Base-by-base conservation (phyloP, 108 stramenopile species). In the Pseudonitzschia pungens region DNA sequence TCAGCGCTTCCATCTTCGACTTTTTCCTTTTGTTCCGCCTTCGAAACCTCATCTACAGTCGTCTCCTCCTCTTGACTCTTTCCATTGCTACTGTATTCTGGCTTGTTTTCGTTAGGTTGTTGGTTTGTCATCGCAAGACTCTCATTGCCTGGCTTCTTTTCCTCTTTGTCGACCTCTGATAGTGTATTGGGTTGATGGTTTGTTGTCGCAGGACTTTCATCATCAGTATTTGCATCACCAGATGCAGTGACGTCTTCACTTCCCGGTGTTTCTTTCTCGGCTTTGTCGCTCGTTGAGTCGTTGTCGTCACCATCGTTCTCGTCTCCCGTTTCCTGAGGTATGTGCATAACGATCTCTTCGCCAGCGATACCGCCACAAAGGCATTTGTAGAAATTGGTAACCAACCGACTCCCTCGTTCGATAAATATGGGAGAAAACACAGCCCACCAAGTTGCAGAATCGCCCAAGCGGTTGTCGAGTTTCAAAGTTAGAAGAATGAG, bases 391-490 rank as follows among this genome's bases (percentile, higher is more conserved):
- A 83, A 87, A 24, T 68, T 73, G 41, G 70, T 67, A 26, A 84
- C 57, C 56, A 83, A 74, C 32, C 81, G 77, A 32, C 75, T 53
- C 40, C 82, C 68, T 42, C 87, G 71, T n/a, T 86, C 74, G 43
- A 90, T 78, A 83, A 81, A 89, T 66, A 93, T 43, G 2, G 92
- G 92, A 28, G 81, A 57, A 70, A 91, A 93, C 15, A 87, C 84
- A 14, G 85, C 44, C 72, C 92, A 90, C 87, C 88, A 93, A 41
- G 74, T 84, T 15, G 28, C 70, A 28, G 32, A 31, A 68, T 75
- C 79, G 53, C 67, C 69, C 66, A 85, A 80, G 14, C 77, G 73
- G 28, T 74, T 70, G 68, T 91, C 88, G 28, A 91, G 76, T 73
- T 93, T 89, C 16, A 79, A 59, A 11, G 87, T 82, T 22, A 93